These are phyloP conservation scores for Penicillium longicatenatum DNA, from an alignment of 495 filamentous ascomycete genomes.

Conservation along the genomic window DNA sequence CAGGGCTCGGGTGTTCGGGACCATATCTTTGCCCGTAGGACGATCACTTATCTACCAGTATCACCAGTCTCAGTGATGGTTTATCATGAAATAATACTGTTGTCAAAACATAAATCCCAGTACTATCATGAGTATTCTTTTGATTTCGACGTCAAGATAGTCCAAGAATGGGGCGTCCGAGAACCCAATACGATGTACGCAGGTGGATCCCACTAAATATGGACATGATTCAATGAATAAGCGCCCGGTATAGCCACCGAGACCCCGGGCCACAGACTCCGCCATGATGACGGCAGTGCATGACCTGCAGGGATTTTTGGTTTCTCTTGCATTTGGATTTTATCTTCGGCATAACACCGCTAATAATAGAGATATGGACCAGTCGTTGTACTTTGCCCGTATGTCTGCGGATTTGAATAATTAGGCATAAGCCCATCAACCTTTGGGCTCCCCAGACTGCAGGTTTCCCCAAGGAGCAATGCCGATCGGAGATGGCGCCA, in stretches of 20 bases:
- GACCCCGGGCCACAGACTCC: background rate
- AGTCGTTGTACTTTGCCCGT: too few species aligned
- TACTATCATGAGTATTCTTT: background rate
- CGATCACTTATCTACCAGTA: too few species aligned
- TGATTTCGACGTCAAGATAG: background rate
- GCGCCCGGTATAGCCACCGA: conserved; percentile 7
- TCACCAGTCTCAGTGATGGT: background rate
- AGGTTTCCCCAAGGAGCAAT: conserved; percentile 16
- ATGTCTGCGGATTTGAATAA: background rate
- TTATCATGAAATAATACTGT: background rate
- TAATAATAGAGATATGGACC: background rate
- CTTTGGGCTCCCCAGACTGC: conserved; percentile 2
- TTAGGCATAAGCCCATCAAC: background rate
- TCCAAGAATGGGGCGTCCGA: background rate
- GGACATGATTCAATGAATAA: conserved; percentile 2
- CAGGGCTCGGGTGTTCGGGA: too few species aligned
- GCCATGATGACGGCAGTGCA: background rate
- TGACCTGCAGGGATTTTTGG: conserved; percentile 2
- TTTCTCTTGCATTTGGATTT: too few species aligned
- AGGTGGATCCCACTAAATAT: background rate
- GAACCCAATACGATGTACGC: background rate
- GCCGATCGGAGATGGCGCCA: conserved; percentile 19
- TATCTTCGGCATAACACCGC: background rate
- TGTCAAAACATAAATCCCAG: too few species aligned
- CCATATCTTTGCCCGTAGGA: too few species aligned